Evolutionary conservation across 2,329 filamentous ascomycete genomes (phyloP).

Genomic region (Fusarium robinianum): DNA sequence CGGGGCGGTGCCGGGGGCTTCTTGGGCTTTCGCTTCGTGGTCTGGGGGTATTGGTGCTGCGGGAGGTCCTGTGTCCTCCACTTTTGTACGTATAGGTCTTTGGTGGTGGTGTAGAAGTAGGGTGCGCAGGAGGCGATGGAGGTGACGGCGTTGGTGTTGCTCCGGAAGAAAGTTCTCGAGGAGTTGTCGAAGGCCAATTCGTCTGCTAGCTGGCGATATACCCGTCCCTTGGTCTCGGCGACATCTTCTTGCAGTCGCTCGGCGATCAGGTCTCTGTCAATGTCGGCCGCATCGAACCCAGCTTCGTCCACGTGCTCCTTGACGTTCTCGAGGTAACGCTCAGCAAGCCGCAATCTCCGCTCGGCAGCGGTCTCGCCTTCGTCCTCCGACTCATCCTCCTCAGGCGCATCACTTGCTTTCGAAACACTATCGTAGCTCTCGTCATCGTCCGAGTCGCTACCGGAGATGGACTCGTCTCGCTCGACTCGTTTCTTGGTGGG

Average conservation of each 20-base stretch:
- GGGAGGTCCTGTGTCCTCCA: slow-evolving; percentile 79
- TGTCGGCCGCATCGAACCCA: slow-evolving; percentile 91
- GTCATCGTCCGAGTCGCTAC: slow-evolving; percentile 75
- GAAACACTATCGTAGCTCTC: slow-evolving; percentile 48
- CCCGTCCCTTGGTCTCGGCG: slow-evolving; percentile 84
- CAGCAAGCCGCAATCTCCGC: slow-evolving; percentile 81
- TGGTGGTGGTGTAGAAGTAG: slow-evolving; percentile 85
- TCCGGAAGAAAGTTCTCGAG: slow-evolving; percentile 73
- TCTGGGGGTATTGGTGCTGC: slow-evolving; percentile 62
- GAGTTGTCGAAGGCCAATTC: slow-evolving; percentile 72
- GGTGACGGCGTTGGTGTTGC: slow-evolving; percentile 77
- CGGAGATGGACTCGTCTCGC: slow-evolving; percentile 80
- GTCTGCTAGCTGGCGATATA: slow-evolving; percentile 79
- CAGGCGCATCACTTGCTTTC: slow-evolving; percentile 52
- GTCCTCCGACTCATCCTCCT: slow-evolving; percentile 62
- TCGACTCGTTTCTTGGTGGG: slow-evolving; percentile 53
- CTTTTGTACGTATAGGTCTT: slow-evolving; percentile 83
- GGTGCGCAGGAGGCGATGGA: slow-evolving; percentile 78
- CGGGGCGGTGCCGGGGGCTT: slow-evolving; percentile 62
- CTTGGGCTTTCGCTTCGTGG: slow-evolving; percentile 61
- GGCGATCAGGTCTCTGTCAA: slow-evolving; percentile 90
- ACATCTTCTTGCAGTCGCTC: slow-evolving; percentile 90
- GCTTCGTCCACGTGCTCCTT: slow-evolving; percentile 77
- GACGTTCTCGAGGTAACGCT: slow-evolving; percentile 91
- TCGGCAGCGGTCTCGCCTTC: slow-evolving; percentile 90